phyloP scores from a whole-genome alignment of 1,284 basidiomycete genomes.

The Rhodotorula sp. region DNA sequence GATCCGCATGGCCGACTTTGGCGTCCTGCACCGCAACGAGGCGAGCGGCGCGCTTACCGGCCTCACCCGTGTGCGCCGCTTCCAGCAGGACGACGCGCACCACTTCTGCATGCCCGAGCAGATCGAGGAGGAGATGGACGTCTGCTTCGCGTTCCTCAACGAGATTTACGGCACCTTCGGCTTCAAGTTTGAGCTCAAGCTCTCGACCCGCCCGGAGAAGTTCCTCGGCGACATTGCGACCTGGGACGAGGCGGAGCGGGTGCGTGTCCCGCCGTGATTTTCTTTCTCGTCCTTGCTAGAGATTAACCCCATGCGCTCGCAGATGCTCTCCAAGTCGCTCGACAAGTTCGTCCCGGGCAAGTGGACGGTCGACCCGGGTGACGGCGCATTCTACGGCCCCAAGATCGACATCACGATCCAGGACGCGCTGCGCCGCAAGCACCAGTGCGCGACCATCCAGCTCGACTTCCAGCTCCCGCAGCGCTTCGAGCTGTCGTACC shows the following conservation, averaged over 20 bases:
- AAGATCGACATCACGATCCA: conserved; percentile 93
- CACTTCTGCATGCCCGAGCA: conserved; percentile 96
- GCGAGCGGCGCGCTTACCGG: conserved; percentile 93
- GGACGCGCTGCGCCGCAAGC: conserved; percentile 87
- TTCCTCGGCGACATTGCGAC: conserved; percentile 85
- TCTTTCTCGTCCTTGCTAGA: neutral
- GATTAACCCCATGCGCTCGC: conserved; percentile 8
- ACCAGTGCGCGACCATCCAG: conserved; percentile 98
- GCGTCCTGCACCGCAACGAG: conserved; percentile 96
- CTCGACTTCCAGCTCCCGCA: conserved; percentile 99
- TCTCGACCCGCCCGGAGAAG: conserved; percentile 96
- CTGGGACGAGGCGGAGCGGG: conserved; percentile 84
- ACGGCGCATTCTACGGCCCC: conserved; percentile 71
- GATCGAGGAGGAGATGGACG: conserved; percentile 84
- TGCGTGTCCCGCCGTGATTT: conserved; percentile 52
- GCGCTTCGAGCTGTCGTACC: conserved; percentile 93
- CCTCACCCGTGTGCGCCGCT: conserved; percentile 87
- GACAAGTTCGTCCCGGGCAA: conserved; percentile 84
- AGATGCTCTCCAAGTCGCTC: conserved; percentile 83
- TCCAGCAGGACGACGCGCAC: conserved; percentile 97
- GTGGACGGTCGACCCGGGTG: conserved; percentile 93
- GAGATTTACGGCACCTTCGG: conserved; percentile 95
- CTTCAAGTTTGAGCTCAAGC: conserved; percentile 91
- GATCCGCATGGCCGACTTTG: conserved; percentile 97
- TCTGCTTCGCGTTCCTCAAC: conserved; percentile 92